Evolutionary conservation across 2,329 filamentous ascomycete genomes (phyloP).

Genomic region (Dichotomopilus funicola): DNA sequence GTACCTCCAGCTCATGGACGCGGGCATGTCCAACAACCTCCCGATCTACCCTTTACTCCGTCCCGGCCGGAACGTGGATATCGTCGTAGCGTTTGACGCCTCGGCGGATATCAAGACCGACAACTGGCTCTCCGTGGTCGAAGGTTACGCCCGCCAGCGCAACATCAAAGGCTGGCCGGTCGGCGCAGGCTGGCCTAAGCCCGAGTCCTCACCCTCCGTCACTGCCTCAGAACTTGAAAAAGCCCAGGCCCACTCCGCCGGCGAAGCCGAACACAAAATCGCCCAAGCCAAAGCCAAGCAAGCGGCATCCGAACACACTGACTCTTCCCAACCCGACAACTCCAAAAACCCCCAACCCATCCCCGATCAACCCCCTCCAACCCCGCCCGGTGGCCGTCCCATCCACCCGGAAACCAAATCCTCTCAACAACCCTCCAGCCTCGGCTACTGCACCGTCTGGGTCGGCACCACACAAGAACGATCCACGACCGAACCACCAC

Average conservation of each 20-base stretch:
- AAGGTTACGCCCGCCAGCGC: conserved; percentile 85
- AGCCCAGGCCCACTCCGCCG: conserved; percentile 54
- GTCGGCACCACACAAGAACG: conserved; percentile 77
- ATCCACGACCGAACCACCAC: conserved; percentile 48
- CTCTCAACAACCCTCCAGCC: conserved; percentile 39
- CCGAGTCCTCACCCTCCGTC: conserved; percentile 50
- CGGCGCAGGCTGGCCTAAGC: conserved; percentile 85
- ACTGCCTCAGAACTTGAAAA: conserved; percentile 59
- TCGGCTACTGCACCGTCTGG: conserved; percentile 94
- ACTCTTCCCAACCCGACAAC: conserved; percentile 26
- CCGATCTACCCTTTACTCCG: conserved; percentile 91
- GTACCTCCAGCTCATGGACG: conserved; percentile 85
- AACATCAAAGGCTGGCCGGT: conserved; percentile 92
- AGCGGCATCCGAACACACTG: conserved; percentile 26
- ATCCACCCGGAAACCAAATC: conserved; percentile 24
- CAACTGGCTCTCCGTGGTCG: conserved; percentile 92
- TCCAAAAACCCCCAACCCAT: conserved; percentile 12
- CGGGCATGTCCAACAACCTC: conserved; percentile 97
- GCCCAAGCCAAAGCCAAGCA: conserved; percentile 50
- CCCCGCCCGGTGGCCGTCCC: not conserved
- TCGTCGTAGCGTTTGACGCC: conserved; percentile 89
- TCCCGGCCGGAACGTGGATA: conserved; percentile 79
- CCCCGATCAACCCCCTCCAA: not conserved
- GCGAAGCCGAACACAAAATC: conserved; percentile 59
- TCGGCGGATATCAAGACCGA: conserved; percentile 89